Conservation (phyloP, 164 flowering plant species). For the grape (Vitis vinifera) region ASM3070453v1 NC_081809.1:2564001-2564500, state of each 20-base stretch:
- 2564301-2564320: neutral
- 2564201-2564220: neutral
- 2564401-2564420: neutral
- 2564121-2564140: neutral
- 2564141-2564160: neutral
- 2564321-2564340: neutral
- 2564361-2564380: neutral
- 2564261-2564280: neutral
- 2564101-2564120: neutral
- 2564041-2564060: conserved; percentile 50
- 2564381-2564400: neutral
- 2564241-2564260: neutral
- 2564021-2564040: conserved; percentile 40
- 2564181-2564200: neutral
- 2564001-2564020: conserved; percentile 34
- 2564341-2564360: neutral
- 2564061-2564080: conserved; percentile 35
- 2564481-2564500: neutral
- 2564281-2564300: neutral
- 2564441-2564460: neutral
- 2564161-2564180: neutral
- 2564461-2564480: no score
- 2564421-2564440: neutral
- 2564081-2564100: neutral
- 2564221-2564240: neutral